Evolutionary conservation across 1,284 basidiomycete genomes (phyloP), one percentile per base, ranked within the genome.

Genomic region (Cystobasidium slooffiae): DNA sequence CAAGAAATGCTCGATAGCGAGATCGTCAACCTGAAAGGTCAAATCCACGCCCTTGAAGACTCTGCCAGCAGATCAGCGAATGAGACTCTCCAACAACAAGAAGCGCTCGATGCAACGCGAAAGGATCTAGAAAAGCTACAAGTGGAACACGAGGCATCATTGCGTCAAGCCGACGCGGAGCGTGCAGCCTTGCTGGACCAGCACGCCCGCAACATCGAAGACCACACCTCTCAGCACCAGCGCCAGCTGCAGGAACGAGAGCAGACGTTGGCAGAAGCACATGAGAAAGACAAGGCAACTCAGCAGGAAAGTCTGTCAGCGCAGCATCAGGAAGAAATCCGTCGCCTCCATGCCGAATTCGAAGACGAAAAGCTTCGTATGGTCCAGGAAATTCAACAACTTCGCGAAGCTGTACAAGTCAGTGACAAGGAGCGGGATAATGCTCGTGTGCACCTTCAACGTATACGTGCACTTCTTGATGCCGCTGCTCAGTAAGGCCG

Each of bases 351-450:
- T 14, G 22, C 64, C 8, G n/a, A 41, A 5, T 20, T 52, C 53
- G 64, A 47, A 4, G 43, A 37, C 8, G 61, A 63, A 24, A 47
- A 39, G 14, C 12, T 12, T 16, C 44, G 31, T 24, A 18, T 63
- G 6, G n/a, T 49, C 9, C 43, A 24, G n/a, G 61, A 63, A 43
- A 63, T 63, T 6, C 20, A 20, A 1, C 47, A 53, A 41, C 43
- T 66, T n/a, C 47, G 64, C 5, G 64, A 51, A 44, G 64, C 64
- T 6, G 51, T 66, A 4, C 64, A 53, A 16, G 3, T 53, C 51
- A 66, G 64, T 18, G 49, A 53, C n/a, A 52, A 43, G 39, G 64
- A 66, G 10, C 47, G 64, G 18, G 64, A 66, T 47, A 49, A 14
- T 39, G 64, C 64, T 20, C 22, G 51, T 5, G 12, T 49, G 1